Conservation (phyloP, 306 rosid genomes). For the Alnus rubra region DNA sequence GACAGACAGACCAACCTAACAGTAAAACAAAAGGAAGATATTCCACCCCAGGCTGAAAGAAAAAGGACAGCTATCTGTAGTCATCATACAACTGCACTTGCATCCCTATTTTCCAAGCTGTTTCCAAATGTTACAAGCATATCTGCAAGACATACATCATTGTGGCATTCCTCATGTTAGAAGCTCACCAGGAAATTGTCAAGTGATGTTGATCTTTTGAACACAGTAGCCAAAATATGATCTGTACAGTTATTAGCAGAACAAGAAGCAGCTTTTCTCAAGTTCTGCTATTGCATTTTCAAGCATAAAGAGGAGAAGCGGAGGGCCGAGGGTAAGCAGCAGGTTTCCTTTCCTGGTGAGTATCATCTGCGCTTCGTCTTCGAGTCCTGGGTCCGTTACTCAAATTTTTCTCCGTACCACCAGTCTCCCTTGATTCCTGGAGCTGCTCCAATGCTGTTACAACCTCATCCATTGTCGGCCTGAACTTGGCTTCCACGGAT, state of each 20-base stretch:
- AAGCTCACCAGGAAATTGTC: slow-evolving; percentile 19
- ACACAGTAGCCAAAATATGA: slow-evolving; percentile 32
- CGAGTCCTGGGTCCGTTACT: slow-evolving; percentile 34
- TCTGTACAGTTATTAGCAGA: slow-evolving; percentile 43
- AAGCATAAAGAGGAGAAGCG: slow-evolving; percentile 49
- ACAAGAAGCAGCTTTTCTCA: neutral
- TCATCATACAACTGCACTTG: slow-evolving; percentile 17
- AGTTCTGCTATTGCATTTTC: slow-evolving; percentile 21
- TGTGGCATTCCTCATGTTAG: slow-evolving; percentile 5
- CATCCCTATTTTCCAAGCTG: slow-evolving; percentile 27
- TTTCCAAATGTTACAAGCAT: slow-evolving; percentile 31
- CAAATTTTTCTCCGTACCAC: slow-evolving; percentile 21
- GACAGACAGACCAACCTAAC: neutral
- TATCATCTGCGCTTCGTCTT: slow-evolving; percentile 59
- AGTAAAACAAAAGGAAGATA: neutral
- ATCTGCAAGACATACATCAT: slow-evolving; percentile 16
- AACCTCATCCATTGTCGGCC: slow-evolving; percentile 63
- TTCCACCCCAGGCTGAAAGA: neutral
- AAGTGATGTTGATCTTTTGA: slow-evolving; percentile 25
- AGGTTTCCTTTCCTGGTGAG: neutral
- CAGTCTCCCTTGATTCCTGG: slow-evolving; percentile 30
- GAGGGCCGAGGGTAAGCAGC: slow-evolving; percentile 64
- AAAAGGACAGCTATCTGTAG: slow-evolving; percentile 18
- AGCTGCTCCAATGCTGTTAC: slow-evolving; percentile 51
- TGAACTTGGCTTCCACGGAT: slow-evolving; percentile 45